A percentile compares a stretch with the other conserved stretches of the same genome.
Conservation (phyloP, 352 stramenopile species). For the Globisporangium lucens region DNA sequence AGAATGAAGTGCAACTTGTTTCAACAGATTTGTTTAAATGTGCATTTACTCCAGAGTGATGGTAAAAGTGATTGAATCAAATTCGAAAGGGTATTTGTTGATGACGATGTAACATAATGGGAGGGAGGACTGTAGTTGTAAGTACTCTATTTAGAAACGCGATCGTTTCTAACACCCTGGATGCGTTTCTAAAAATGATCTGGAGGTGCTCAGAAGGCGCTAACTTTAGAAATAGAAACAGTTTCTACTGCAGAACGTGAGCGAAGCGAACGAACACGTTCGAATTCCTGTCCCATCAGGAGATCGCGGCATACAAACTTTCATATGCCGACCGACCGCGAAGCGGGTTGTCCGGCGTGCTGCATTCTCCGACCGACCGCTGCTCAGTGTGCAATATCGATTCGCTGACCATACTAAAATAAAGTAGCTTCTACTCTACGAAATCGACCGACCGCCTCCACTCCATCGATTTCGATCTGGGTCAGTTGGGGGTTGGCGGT, state of each 20-base stretch:
- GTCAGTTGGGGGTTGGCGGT: neutral
- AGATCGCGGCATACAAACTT: slow-evolving; percentile 3
- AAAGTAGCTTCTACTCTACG: neutral
- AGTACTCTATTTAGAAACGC: neutral
- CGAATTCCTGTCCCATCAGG: slow-evolving; percentile 6
- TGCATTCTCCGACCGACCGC: slow-evolving; percentile 2
- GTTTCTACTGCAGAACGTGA: slow-evolving; percentile 1
- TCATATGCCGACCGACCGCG: slow-evolving; percentile 12
- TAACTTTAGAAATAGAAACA: slow-evolving; percentile 1
- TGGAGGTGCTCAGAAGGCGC: neutral
- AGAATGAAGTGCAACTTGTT: too few relatives aligned
- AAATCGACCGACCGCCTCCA: neutral
- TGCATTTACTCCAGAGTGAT: too few relatives aligned
- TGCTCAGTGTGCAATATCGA: neutral
- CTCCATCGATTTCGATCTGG: neutral
- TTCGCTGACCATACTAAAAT: neutral
- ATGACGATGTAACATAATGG: too few relatives aligned
- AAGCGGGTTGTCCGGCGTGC: neutral
- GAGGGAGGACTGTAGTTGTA: too few relatives aligned
- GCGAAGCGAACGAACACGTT: slow-evolving; percentile 7
- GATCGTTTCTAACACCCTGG: neutral
- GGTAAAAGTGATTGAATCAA: too few relatives aligned
- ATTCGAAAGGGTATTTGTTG: too few relatives aligned
- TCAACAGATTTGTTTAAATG: too few relatives aligned
- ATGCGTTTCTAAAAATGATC: neutral